Evolutionary conservation across 106 monocot genomes (phyloP).

Genomic region (Dioscorea dumetorum): DNA sequence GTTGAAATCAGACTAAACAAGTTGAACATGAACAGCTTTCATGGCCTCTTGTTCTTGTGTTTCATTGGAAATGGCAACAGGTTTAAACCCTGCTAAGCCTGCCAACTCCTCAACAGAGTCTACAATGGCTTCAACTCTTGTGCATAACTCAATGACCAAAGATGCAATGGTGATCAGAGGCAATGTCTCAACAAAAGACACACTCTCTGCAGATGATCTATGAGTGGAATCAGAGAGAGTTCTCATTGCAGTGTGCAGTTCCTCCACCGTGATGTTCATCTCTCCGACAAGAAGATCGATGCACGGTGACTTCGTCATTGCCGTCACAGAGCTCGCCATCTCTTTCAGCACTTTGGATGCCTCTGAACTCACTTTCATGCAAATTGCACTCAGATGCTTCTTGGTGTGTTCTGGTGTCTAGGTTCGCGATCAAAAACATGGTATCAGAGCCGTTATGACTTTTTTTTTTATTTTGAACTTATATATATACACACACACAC

Average conservation of each 20-base stretch:
- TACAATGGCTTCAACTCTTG: constrained; percentile 19
- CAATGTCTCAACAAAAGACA: constrained; percentile 7
- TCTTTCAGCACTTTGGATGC: constrained; percentile 40
- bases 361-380: constrained; percentile 31
- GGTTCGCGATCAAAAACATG: not conserved
- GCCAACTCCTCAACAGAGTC: constrained; percentile 21
- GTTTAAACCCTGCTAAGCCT: constrained; percentile 13
- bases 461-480: not conserved
- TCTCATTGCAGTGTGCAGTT: constrained; percentile 25
- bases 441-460: not conserved
- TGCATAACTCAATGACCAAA: constrained; percentile 18
- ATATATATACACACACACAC: not conserved
- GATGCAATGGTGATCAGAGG: constrained; percentile 14
- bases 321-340: constrained; percentile 19
- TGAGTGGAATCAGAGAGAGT: constrained; percentile 2
- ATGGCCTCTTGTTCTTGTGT: not conserved
- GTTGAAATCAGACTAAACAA: not conserved
- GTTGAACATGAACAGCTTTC: not conserved
- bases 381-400: constrained; percentile 25
- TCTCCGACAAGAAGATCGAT: constrained; percentile 28
- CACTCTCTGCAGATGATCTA: not conserved
- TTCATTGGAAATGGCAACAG: not conserved
- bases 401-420: constrained; percentile 22
- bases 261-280: constrained; percentile 36
- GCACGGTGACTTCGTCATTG: constrained; percentile 25